phyloP scores from a whole-genome alignment of 768 basidiomycete species.

The Galerina marginata region DNA sequence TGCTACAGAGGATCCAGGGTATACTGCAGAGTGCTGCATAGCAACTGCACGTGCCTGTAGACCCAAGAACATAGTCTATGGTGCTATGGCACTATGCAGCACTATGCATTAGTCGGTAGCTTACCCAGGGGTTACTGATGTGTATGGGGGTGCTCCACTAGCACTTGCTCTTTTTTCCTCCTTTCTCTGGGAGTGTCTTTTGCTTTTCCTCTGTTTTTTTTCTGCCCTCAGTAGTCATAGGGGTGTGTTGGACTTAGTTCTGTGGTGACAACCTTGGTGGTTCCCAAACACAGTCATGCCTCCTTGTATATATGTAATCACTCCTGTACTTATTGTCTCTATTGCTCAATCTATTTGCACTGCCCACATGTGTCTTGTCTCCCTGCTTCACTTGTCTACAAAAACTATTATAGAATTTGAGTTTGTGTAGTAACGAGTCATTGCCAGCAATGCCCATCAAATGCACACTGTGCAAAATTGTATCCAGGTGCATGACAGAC shows the following conservation, averaged over 20 bases:
- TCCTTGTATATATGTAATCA: background rate
- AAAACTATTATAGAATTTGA: slow-evolving; percentile 25
- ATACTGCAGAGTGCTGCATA: no score
- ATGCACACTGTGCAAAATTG: slow-evolving; percentile 36
- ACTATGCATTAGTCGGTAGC: no score
- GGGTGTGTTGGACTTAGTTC: background rate
- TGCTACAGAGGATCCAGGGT: no score
- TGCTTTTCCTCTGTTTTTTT: no score
- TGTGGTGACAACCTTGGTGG: background rate
- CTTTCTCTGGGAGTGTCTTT: no score
- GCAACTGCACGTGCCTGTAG: no score
- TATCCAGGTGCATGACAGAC: slow-evolving; percentile 34
- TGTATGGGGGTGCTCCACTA: no score
- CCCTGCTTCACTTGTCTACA: background rate
- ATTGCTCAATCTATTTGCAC: background rate
- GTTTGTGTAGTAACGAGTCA: background rate
- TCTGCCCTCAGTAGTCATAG: no score
- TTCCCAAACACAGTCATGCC: background rate
- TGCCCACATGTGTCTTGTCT: background rate
- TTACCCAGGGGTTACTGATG: no score
- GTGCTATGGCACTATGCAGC: no score
- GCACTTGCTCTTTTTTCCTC: no score
- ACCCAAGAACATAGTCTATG: no score
- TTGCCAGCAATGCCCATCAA: slow-evolving; percentile 29
- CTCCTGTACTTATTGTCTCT: background rate